Evolutionary conservation across 139 green algal genomes (phyloP), one percentile per base, ranked within the genome.

Genomic region (Desmodesmus armatus): DNA sequence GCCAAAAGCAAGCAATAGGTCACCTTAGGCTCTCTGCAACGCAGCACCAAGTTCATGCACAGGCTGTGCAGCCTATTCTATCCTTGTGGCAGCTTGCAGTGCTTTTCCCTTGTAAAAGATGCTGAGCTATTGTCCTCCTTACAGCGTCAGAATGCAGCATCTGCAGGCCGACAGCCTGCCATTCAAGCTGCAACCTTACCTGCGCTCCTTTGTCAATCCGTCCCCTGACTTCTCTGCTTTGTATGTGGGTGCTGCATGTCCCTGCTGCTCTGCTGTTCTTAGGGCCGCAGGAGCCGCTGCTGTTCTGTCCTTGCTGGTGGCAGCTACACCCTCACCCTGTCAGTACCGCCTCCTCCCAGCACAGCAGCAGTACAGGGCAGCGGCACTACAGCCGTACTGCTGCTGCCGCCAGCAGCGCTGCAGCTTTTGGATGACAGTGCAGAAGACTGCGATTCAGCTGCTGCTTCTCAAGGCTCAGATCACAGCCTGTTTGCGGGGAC

Each of bases 291-390:
- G n/a, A 80, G 3, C 23, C 15, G 17, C 21, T 17, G 6, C 13
- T 47, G 66, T 39, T 43, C 72, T 13, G 72, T 62, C 23, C 7
- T 41, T 13, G 72, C 47, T 66, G 43, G 72, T 43, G 47, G 72
- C 21, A 80, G 51, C 72, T 80, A 80, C 72, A 80, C 72, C 17
- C 21, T 80, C 31, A 80, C 44, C 7, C 7, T 80, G 15, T 44
- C 35, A 15, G 2, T 80, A 39, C 72, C 72, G n/a, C n/a, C n/a
- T n/a, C n/a, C n/a, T n/a, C n/a, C n/a, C n/a, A n/a, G n/a, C n/a
- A n/a, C n/a, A n/a, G n/a, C n/a, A 66, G 2, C 58, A 35, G 58
- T 27, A 66, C 7, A 66, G 27, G 11, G 47, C 47, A 15, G 23
- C 23, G 33, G 58, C 58, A 66, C 5, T 27, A 66, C 5, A 5